Evolutionary conservation across 1,284 basidiomycete genomes (phyloP), one percentile per base, ranked within the genome.

Genomic region (Trichosporon ovoides): DNA sequence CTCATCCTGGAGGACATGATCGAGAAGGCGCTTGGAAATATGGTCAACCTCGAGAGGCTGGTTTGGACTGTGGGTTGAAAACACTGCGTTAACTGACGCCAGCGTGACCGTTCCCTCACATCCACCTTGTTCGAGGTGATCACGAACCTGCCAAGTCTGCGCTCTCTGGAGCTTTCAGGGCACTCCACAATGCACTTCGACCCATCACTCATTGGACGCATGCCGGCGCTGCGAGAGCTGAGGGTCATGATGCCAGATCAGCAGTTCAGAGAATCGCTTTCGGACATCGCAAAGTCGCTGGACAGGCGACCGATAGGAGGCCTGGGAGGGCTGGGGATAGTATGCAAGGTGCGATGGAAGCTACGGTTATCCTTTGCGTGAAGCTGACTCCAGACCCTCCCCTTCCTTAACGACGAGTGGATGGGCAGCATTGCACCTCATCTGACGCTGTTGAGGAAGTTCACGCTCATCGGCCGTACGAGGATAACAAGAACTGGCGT

Each of bases 211-310:
- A 28, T 77, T 2, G 67, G 68, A 3, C 33, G 24, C 7, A 64
- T 72, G 57, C 37, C 61, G 2, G 49, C 60, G 3, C 57, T 77
- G 16, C 64, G 70, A 10, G 76, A 77, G 35, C 56, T 77, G 24
- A 53, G 72, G 7, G 65, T 77, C 16, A 74, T 76, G 68, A 71
- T 76, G 69, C 76, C 76, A 19, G 75, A 77, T 62, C 52, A 64
- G 18, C 53, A 48, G 13, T 64, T 71, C 31, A 60, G 67, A 12
- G 53, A 60, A 12, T 58, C 62, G 4, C 59, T 77, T 12, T 49
- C 64, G 6, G 57, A 59, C n/a, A 52, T 71, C 0, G 24, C 69
- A 0, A 38, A 51, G 10, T 49, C 46, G 3, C 58, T 77, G 4
- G 63, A 59, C 14, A 56, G 53, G 10, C 55, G 71, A 6, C 20